Percentiles rank a stretch among this genome's conserved stretches.
phyloP scores from a whole-genome alignment of 1,284 basidiomycete species.

The Naganishia albida region DNA sequence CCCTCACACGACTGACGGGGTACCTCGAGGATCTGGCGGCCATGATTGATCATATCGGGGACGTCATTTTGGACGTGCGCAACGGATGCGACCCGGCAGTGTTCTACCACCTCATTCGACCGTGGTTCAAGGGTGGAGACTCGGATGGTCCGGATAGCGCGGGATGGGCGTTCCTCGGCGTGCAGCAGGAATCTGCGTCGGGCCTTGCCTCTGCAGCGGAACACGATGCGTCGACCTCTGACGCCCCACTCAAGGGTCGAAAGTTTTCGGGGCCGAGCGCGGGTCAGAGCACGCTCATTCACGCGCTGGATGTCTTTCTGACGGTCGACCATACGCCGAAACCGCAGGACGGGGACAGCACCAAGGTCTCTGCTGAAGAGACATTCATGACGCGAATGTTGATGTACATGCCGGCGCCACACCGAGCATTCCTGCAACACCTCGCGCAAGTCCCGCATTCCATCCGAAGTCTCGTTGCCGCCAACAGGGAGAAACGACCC shows the following conservation, averaged over 20 bases:
- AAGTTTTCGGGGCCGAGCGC: conserved; percentile 84
- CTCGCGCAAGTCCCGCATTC: conserved; percentile 65
- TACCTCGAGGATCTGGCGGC: conserved; percentile 69
- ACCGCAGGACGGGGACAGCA: conserved; percentile 31
- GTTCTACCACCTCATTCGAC: conserved; percentile 83
- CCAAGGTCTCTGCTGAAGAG: conserved; percentile 49
- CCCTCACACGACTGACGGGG: conserved; percentile 68
- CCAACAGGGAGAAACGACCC: conserved; percentile 44
- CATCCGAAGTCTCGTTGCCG: conserved; percentile 57
- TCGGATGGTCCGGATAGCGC: conserved; percentile 62
- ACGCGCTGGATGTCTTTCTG: conserved; percentile 85
- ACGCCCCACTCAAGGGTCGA: conserved; percentile 44
- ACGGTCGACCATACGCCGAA: conserved; percentile 68
- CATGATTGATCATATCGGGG: conserved; percentile 67
- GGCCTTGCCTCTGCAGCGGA: conserved; percentile 50
- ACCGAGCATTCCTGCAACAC: conserved; percentile 83
- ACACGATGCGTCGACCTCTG: conserved; percentile 51
- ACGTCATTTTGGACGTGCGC: conserved; percentile 67
- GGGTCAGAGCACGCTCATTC: conserved; percentile 84
- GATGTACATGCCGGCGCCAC: conserved; percentile 85
- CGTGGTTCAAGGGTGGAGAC: conserved; percentile 89
- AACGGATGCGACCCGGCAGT: conserved; percentile 73
- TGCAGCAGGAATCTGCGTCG: conserved; percentile 60
- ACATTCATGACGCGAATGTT: conserved; percentile 78
- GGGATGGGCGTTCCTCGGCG: conserved; percentile 80